A percentile compares a stretch with the other conserved stretches of the same genome.
phyloP scores from a whole-genome alignment of 2,329 filamentous ascomycete genomes.

The Aaosphaeria arxii region DNA sequence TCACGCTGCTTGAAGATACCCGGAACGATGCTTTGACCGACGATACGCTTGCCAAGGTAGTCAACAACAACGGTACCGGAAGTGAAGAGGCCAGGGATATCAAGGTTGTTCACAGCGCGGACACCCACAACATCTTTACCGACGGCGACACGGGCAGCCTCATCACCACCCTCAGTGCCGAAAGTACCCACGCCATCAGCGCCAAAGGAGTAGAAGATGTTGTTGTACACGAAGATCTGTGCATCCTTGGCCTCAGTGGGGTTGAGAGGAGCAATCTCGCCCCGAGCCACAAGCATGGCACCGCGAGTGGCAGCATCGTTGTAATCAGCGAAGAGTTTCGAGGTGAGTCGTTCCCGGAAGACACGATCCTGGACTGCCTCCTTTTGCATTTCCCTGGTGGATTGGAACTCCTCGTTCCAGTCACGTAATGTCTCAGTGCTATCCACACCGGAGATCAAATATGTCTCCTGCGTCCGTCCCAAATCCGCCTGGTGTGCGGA shows the following conservation, averaged over 20 bases:
- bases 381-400: slow-evolving; percentile 88
- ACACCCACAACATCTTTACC: slow-evolving; percentile 96
- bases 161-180: slow-evolving; percentile 91
- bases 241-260: slow-evolving; percentile 90
- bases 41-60: slow-evolving; percentile 94
- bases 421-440: slow-evolving; percentile 92
- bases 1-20: slow-evolving; percentile 99
- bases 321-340: slow-evolving; percentile 96
- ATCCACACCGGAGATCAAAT: slow-evolving; percentile 83
- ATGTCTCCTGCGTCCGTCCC: slow-evolving; percentile 88
- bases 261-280: slow-evolving; percentile 90
- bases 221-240: slow-evolving; percentile 99
- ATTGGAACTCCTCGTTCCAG: slow-evolving; percentile 99
- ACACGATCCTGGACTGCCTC: slow-evolving; percentile 94
- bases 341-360: slow-evolving; percentile 88
- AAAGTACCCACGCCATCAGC: slow-evolving; percentile 97
- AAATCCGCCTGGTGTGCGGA: slow-evolving; percentile 77
- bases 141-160: slow-evolving; percentile 91
- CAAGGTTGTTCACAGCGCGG: slow-evolving; percentile 91
- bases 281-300: slow-evolving; percentile 85
- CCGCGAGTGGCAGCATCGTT: slow-evolving; percentile 92
- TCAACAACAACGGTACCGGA: slow-evolving; percentile 95
- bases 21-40: slow-evolving; percentile 96
- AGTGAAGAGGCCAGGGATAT: slow-evolving; percentile 91
- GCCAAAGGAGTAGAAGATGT: slow-evolving; percentile 98